A percentile compares a stretch with the other conserved stretches of the same genome.
These are phyloP conservation scores for Sugiyamaella smithiae DNA, from an alignment of 805 yeast genomes.

Conservation along the genomic window DNA sequence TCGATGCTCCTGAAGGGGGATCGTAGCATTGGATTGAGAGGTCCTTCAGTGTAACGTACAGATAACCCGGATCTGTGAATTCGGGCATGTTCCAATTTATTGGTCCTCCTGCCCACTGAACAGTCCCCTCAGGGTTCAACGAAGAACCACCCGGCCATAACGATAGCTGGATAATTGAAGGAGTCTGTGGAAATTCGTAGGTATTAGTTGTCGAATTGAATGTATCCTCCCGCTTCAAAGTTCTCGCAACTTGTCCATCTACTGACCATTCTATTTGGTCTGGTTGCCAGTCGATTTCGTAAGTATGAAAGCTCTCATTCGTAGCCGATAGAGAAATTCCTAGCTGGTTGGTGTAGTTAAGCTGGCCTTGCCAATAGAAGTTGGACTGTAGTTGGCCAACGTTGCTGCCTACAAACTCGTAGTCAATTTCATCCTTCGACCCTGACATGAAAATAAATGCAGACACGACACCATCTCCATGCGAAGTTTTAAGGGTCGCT, in stretches of 20 bases:
- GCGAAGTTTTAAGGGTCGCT: conserved; percentile 69
- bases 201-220: conserved; percentile 50
- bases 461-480: conserved; percentile 74
- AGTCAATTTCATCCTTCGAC: conserved; percentile 88
- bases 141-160: conserved; percentile 55
- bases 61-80: conserved; percentile 71
- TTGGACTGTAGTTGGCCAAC: conserved; percentile 69
- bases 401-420: conserved; percentile 77
- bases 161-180: conserved; percentile 71
- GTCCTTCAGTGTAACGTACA: conserved; percentile 61
- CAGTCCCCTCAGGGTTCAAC: conserved; percentile 55
- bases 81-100: conserved; percentile 81
- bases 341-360: conserved; percentile 61
- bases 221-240: conserved; percentile 56
- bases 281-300: conserved; percentile 81
- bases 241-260: conserved; percentile 67
- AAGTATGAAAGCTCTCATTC: conserved; percentile 66
- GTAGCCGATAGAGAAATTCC: conserved; percentile 46
- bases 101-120: conserved; percentile 82
- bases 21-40: conserved; percentile 67
- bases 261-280: conserved; percentile 67
- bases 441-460: conserved; percentile 80
- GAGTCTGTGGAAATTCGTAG: conserved; percentile 87
- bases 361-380: conserved; percentile 71
- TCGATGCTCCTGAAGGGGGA: conserved; percentile 55